A percentile compares a stretch with the other conserved stretches of the same genome.
Evolutionary conservation across 495 filamentous ascomycete genomes (phyloP).

Genomic region (Tuber microsphaerosporum): DNA sequence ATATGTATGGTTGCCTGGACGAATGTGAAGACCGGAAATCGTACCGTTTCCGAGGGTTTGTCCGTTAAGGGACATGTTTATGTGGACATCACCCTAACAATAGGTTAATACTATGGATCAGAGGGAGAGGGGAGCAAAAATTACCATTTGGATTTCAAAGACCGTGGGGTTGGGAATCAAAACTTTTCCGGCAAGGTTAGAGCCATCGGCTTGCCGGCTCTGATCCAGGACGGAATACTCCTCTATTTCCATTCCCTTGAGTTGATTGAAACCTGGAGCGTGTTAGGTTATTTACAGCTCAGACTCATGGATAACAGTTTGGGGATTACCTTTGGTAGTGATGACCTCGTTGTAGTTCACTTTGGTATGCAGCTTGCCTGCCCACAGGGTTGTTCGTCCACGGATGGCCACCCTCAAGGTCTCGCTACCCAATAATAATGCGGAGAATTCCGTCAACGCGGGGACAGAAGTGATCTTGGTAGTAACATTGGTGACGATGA

Average conservation of each 20-base stretch:
- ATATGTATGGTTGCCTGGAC: conserved; percentile 33
- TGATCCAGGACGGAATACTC: conserved; percentile 14
- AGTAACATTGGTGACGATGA: conserved; percentile 18
- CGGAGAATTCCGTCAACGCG: conserved; percentile 28
- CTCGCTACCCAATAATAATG: conserved; percentile 20
- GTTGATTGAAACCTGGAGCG: conserved; percentile 32
- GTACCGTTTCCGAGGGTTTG: conserved; percentile 23
- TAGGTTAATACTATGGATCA: neutral
- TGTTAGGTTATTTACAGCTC: neutral
- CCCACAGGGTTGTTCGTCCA: conserved; percentile 29
- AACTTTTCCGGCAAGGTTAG: conserved; percentile 34
- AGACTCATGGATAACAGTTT: neutral
- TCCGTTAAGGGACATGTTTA: conserved; percentile 22
- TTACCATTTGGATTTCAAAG: conserved; percentile 38
- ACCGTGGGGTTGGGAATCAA: conserved; percentile 40
- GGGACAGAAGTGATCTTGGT: conserved; percentile 19
- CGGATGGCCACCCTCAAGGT: conserved; percentile 24
- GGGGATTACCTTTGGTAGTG: conserved; percentile 33
- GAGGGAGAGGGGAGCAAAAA: neutral
- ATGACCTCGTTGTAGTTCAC: conserved; percentile 38
- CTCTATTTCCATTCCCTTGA: conserved; percentile 38
- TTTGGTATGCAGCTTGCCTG: conserved; percentile 23
- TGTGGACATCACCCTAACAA: conserved; percentile 34
- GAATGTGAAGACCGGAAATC: conserved; percentile 29
- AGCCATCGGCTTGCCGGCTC: conserved; percentile 13